Evolutionary conservation across 441 rosid species (phyloP).

Genomic region (Kokia cookei): DNA sequence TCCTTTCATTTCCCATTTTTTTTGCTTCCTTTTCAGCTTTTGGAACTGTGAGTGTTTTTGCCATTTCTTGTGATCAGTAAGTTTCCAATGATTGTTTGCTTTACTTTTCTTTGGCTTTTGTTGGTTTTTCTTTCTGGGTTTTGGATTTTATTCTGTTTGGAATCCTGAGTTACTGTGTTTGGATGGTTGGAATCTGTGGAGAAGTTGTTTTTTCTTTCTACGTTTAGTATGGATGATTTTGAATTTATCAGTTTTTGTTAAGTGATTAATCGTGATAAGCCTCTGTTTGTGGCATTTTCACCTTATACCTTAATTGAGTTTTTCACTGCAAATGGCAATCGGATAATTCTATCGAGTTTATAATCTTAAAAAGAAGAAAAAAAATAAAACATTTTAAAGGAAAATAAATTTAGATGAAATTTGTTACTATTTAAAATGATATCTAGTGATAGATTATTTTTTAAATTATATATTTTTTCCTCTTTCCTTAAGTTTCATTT

Average conservation of each 20-base stretch:
- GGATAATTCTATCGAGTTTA: not conserved
- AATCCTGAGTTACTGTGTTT: slow-evolving; percentile 7
- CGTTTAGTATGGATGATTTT: not conserved
- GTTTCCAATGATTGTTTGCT: slow-evolving; percentile 2
- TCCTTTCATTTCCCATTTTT: slow-evolving; percentile 7
- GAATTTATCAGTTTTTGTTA: not conserved
- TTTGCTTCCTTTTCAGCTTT: slow-evolving; percentile 11
- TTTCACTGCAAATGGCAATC: not conserved
- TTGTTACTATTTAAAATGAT: not conserved
- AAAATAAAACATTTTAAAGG: not conserved
- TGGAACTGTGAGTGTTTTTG: not conserved
- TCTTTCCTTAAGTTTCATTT: not conserved
- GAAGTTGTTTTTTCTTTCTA: not conserved
- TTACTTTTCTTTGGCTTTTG: not conserved
- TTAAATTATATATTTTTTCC: not conserved
- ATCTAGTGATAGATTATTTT: not conserved
- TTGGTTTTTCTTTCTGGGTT: not conserved
- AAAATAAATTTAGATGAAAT: not conserved
- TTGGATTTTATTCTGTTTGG: slow-evolving; percentile 11
- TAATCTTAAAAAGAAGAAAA: not conserved
- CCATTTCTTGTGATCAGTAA: slow-evolving; percentile 52
- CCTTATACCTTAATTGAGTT: not conserved
- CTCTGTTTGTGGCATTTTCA: not conserved
- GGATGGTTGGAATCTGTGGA: slow-evolving; percentile 5
- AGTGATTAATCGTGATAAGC: not conserved